Conservation (phyloP, 371 early-diverging fungal species). For the Nematocida minor region DNA sequence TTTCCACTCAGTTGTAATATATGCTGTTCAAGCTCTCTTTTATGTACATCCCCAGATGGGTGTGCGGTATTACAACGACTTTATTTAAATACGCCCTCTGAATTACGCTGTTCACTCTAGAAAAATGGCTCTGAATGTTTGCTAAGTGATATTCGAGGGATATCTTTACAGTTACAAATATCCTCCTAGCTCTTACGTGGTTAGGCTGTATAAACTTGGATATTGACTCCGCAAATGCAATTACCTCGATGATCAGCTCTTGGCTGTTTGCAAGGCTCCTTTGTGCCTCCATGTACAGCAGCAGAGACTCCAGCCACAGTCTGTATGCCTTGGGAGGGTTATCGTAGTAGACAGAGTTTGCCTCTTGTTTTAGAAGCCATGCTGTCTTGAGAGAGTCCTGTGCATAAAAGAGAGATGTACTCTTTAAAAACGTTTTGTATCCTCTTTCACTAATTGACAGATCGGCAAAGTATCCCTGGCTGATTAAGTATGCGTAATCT, state of each 20-base stretch:
- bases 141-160: background rate
- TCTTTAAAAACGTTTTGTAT: background rate
- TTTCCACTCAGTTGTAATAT: conserved; percentile 25
- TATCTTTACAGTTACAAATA: background rate
- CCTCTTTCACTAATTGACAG: background rate
- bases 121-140: background rate
- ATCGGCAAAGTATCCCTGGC: background rate
- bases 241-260: background rate
- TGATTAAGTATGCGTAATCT: background rate
- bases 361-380: background rate
- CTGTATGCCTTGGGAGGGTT: conserved; percentile 5
- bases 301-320: conserved; percentile 33
- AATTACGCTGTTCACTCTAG: background rate
- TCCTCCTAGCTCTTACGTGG: background rate
- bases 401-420: too few relatives aligned
- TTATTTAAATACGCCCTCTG: background rate
- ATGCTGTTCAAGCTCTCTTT: background rate
- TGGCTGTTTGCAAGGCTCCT: background rate
- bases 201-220: background rate
- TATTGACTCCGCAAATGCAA: background rate
- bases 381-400: background rate
- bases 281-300: background rate
- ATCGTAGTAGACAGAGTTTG: background rate
- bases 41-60: background rate
- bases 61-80: background rate